Base-by-base conservation (phyloP, 2,329 filamentous ascomycete genomes). In the Venturiaceae sp. region DNA sequence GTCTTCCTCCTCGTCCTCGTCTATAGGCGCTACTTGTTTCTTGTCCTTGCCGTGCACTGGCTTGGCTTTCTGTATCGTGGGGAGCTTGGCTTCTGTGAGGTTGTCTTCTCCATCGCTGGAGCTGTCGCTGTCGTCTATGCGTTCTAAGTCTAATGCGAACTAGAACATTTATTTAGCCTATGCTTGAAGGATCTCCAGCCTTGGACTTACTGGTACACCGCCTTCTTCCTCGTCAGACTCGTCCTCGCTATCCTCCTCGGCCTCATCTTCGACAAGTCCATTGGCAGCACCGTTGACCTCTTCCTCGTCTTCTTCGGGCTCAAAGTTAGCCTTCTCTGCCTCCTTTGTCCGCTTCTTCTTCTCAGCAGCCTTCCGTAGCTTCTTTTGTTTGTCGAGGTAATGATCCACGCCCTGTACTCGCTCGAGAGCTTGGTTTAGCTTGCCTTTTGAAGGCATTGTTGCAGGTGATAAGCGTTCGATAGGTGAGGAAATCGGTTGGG, bases 341-440 rank as follows among this genome's bases (percentile, higher is more conserved):
- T 61, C 60, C 19, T 64, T 66, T 47, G 64, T 55, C 52, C 62
- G 60, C 68, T 76, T 79, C 61, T 73, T 71, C 72, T 78, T 80
- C 72, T 75, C 77, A 61, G 72, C 78, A 64, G 74, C 75, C 66
- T 83, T 83, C 69, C 75, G 72, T 63, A 86, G 76, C 75, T 86
- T 88, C 69, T 84, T 83, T 70, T 92, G 87, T 71, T 88, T 84
- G 71, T 92, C 88, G 57, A 90, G 80, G 63, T 87, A 85, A 62
- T 88, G 86, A 64, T 94, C 86, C 53, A 80, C 75, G 32, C 82
- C 82, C 67, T 81, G 78, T 60, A 82, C 73, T 57, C 77, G 75
- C 63, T 84, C 80, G 23, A 86, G 77, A 52, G 82, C 81, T 47
- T 76, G 71, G 60, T 83, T 77, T 52, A 86, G 72, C 68, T 83